phyloP scores from a whole-genome alignment of 2,329 filamentous ascomycete species.

The Phoma herbarum region DNA sequence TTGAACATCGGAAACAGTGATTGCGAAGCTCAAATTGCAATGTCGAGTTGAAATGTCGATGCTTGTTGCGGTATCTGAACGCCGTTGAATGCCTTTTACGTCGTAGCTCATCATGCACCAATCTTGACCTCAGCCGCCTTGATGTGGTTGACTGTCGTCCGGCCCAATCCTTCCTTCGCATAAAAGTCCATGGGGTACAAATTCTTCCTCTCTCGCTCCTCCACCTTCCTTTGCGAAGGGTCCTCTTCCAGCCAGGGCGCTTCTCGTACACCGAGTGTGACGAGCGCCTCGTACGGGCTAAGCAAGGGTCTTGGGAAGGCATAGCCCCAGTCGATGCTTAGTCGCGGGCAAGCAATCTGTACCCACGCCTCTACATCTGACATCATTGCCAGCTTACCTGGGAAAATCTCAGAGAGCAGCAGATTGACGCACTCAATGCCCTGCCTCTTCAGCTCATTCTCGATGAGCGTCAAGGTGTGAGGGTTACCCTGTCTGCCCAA shows the following conservation, averaged over 20 bases:
- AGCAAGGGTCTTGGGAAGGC: constrained; percentile 88
- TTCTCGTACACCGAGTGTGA: constrained; percentile 81
- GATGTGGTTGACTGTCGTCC: constrained; percentile 65
- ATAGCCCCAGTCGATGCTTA: constrained; percentile 99
- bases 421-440: constrained; percentile 86
- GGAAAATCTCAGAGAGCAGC: constrained; percentile 93
- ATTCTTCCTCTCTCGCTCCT: constrained; percentile 60
- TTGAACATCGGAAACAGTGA: no score
- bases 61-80: constrained; percentile 2
- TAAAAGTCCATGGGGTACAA: constrained; percentile 99
- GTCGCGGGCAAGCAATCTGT: constrained; percentile 92
- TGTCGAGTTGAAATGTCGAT: background rate
- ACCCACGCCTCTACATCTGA: constrained; percentile 95
- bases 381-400: constrained; percentile 94
- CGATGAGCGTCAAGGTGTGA: constrained; percentile 87
- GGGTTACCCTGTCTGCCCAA: constrained; percentile 95
- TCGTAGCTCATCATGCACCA: constrained; percentile 10
- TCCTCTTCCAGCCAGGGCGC: constrained; percentile 65
- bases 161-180: constrained; percentile 86
- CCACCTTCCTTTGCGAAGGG: constrained; percentile 30
- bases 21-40: background rate
- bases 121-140: constrained; percentile 31
- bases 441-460: constrained; percentile 73
- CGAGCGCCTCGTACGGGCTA: constrained; percentile 93
- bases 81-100: constrained; percentile 1